Conservation (phyloP, 2,329 filamentous ascomycete species). For the Penicillium sp. region DNA sequence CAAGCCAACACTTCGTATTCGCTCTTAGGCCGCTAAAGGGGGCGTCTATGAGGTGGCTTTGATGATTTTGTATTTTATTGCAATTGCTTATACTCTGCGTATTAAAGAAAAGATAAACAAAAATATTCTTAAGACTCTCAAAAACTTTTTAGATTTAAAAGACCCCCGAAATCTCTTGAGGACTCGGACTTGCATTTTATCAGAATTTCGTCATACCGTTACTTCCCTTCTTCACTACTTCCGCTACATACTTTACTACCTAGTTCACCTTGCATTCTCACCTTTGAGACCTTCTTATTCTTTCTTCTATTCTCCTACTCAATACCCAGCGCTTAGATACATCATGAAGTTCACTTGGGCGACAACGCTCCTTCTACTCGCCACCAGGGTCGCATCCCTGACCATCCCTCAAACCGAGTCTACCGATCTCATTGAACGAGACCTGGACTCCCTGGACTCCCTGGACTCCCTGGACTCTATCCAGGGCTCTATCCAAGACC, state of each 20-base stretch:
- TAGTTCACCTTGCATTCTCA: neutral
- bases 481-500: too few species aligned
- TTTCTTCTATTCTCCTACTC: neutral
- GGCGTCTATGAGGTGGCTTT: neutral
- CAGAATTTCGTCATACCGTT: neutral
- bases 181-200: neutral
- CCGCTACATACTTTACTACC: neutral
- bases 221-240: neutral
- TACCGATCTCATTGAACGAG: slow-evolving; percentile 17
- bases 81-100: neutral
- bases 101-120: too few species aligned
- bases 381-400: slow-evolving; percentile 23
- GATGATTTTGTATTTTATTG: neutral
- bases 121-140: too few species aligned
- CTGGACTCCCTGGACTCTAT: neutral
- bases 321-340: neutral
- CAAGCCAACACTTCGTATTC: neutral
- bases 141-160: too few species aligned
- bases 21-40: neutral
- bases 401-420: slow-evolving; percentile 17
- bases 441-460: slow-evolving; percentile 4
- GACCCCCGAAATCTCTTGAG: neutral
- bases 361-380: slow-evolving; percentile 25
- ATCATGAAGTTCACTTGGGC: slow-evolving; percentile 29
- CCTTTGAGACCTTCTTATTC: neutral